Evolutionary conservation across 1,139 yeast species (phyloP), one percentile per base, ranked within the genome.

Genomic region (Geotrichum armillariae): DNA sequence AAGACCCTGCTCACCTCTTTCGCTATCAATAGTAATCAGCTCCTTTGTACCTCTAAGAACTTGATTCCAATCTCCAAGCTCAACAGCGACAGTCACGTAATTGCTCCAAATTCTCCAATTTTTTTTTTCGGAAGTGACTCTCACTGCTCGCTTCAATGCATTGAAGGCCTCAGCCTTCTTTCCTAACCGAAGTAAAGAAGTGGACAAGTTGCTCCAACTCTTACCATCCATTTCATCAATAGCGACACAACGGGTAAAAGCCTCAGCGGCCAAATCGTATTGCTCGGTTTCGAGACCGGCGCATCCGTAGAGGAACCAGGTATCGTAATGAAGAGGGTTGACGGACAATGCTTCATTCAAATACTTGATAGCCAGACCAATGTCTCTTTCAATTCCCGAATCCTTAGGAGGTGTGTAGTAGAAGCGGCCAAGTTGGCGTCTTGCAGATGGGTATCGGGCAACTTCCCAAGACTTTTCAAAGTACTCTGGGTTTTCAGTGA

Each of bases 41-140:
- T 81, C 81, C 55, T 76, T 76, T 14, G 85, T 76, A 0, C 96
- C 96, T 25, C 79, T 67, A 22, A 91, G 73, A 1, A 86, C 96
- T 56, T 90, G 96, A 56, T 79, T 82, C 97, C 98, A 93, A 62
- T 88, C 90, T 17, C 78, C 74, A 38, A 91, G 70, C 61, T 84
- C 87, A 33, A 83, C 82, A 0, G 98, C 95, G 20, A 93, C 94
- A 37, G 82, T 74, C 64, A 88, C 72, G 61, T 83, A 90, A 65
- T 94, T 94, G 59, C 89, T 94, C 84, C 93, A 91, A 33, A 94
- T 82, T 60, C 88, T 80, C 96, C 98, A 89, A 50, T 91, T 87
- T 50, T 77, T 79, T 59, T 77, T 80, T 29, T 74, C 74, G 41
- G 82, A 83, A 21, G 89, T 85, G 21, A 76, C 75, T 53, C 84